phyloP scores from a whole-genome alignment of 225 moss, liverwort and hornwort species.

The Takakia lepidozioides region DNA sequence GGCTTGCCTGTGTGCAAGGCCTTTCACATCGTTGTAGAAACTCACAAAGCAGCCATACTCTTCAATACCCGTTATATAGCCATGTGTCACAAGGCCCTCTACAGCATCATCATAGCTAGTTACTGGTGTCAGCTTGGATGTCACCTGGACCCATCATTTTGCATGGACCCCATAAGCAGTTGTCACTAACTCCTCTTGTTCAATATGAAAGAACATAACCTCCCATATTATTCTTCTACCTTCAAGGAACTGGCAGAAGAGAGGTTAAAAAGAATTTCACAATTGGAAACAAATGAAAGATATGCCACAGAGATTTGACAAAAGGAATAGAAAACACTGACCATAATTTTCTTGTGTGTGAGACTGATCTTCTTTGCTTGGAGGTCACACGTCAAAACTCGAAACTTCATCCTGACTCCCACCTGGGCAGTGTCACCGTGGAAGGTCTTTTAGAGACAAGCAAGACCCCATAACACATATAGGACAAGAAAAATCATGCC shows the following conservation, averaged over 20 bases:
- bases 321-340: no score
- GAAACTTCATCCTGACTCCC: conserved; percentile 76
- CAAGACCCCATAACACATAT: no score
- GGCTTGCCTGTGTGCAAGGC: conserved; percentile 68
- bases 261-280: neutral
- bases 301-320: no score
- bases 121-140: conserved; percentile 63
- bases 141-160: conserved; percentile 31
- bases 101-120: conserved; percentile 82
- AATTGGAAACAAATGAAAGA: no score
- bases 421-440: conserved; percentile 49
- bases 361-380: conserved; percentile 53
- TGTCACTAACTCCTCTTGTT: no score
- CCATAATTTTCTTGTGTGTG: conserved; percentile 78
- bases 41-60: conserved; percentile 85
- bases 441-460: no score
- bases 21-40: conserved; percentile 87
- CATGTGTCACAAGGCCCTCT: conserved; percentile 87
- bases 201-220: no score
- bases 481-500: no score
- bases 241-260: no score
- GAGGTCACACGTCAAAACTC: conserved; percentile 59
- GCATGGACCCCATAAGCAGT: no score
- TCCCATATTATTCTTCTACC: no score
- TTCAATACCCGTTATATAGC: conserved; percentile 80